Conservation (phyloP, 2,329 filamentous ascomycete genomes). For the Podosphaera aphanis region DNA sequence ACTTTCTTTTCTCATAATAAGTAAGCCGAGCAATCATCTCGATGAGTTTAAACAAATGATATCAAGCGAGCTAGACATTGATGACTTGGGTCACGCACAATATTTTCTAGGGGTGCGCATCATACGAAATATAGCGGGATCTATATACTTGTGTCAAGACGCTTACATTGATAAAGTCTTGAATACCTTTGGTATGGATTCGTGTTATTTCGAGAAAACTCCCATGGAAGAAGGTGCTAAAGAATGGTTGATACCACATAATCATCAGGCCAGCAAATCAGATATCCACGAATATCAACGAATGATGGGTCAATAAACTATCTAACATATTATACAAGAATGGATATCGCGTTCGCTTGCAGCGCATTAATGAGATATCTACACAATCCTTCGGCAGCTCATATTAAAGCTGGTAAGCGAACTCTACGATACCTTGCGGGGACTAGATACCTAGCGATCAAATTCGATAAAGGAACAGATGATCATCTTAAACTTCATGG, state of each 20-base stretch:
- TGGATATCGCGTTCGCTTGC: not conserved
- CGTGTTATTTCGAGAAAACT: not conserved
- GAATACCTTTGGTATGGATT: not conserved
- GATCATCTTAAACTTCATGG: not conserved
- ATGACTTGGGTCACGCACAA: not conserved
- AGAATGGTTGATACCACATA: not conserved
- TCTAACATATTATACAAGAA: not conserved
- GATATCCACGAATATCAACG: not conserved
- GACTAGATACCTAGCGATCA: not conserved
- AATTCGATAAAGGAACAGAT: not conserved
- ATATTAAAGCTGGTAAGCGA: not conserved
- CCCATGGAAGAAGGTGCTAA: not conserved
- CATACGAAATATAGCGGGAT: not conserved
- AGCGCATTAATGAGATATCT: not conserved
- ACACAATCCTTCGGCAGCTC: constrained; percentile 1
- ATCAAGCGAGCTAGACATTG: not conserved
- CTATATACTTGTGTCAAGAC: not conserved
- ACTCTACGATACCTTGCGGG: not conserved
- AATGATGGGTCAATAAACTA: constrained; percentile 1
- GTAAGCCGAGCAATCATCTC: not conserved
- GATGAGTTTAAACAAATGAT: not conserved
- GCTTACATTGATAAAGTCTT: constrained; percentile 1
- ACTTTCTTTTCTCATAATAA: not conserved
- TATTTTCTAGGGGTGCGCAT: constrained; percentile 1
- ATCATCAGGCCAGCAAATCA: not conserved